These are phyloP conservation scores for Coniochaeta sp. DNA, from an alignment of 2,329 filamentous ascomycete species.

Conservation along the genomic window DNA sequence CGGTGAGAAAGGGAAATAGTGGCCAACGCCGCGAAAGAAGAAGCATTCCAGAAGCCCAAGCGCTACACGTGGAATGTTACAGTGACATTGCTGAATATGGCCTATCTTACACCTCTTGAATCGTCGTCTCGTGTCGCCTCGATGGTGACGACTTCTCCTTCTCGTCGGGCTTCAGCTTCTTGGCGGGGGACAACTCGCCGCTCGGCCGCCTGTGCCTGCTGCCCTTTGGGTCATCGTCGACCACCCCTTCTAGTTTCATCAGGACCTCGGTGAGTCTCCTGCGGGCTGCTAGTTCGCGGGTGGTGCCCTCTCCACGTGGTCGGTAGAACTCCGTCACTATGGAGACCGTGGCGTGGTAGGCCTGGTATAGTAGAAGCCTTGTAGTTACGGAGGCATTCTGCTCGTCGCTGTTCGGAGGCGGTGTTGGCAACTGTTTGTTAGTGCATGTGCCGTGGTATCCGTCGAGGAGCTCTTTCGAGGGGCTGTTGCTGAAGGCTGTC, in stretches of 20 bases:
- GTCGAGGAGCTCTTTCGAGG: constrained; percentile 35
- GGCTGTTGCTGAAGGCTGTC: constrained; percentile 36
- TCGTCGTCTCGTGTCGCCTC: neutral
- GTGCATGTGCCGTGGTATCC: constrained; percentile 31
- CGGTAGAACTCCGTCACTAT: constrained; percentile 51
- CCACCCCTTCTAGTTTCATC: constrained; percentile 34
- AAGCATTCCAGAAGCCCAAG: too few relatives aligned
- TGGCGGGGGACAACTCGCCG: constrained; percentile 35
- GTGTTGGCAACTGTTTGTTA: constrained; percentile 1
- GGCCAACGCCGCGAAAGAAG: too few relatives aligned
- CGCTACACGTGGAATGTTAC: too few relatives aligned
- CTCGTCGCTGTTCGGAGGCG: constrained; percentile 16
- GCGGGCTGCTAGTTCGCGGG: constrained; percentile 45
- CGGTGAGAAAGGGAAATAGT: constrained; percentile 7
- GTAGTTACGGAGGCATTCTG: constrained; percentile 28
- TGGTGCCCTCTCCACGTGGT: constrained; percentile 38
- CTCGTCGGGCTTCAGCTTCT: constrained; percentile 28
- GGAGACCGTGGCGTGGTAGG: constrained; percentile 45
- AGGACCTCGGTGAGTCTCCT: constrained; percentile 42
- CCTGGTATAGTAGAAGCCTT: constrained; percentile 49
- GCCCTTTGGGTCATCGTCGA: constrained; percentile 19
- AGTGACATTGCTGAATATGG: too few relatives aligned
- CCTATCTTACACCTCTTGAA: neutral
- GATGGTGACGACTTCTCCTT: constrained; percentile 3
- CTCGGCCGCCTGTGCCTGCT: constrained; percentile 27